Evolutionary conservation across 345 rosid species (phyloP).

Genomic region (Gossypium anomalum): DNA sequence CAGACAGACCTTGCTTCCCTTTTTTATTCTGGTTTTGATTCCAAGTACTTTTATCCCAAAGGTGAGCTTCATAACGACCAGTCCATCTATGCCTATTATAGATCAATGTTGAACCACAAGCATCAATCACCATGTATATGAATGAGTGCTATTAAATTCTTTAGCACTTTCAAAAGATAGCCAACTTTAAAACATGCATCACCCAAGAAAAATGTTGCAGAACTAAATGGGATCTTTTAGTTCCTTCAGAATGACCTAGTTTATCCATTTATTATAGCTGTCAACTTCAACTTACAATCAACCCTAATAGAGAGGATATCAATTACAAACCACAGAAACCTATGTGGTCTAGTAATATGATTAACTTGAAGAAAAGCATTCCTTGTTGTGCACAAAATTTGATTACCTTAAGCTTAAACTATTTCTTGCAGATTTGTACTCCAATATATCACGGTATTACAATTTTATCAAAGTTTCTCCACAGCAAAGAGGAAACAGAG

Average conservation of each 20-base stretch:
- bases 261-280: background rate
- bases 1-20: constrained; percentile 84
- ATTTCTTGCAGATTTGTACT: background rate
- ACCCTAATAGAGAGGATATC: background rate
- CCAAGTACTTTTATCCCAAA: constrained; percentile 99
- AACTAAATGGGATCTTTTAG: background rate
- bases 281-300: background rate
- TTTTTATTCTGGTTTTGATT: constrained; percentile 98
- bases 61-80: constrained; percentile 99
- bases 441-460: background rate
- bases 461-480: background rate
- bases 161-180: constrained; percentile 7
- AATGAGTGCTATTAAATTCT: constrained; percentile 9
- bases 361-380: background rate
- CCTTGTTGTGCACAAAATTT: background rate
- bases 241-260: background rate
- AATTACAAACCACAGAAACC: background rate
- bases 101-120: constrained; percentile 6
- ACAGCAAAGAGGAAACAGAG: background rate
- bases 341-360: background rate
- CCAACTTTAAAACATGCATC: background rate
- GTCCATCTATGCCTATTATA: constrained; percentile 93
- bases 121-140: constrained; percentile 9
- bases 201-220: background rate
- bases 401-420: background rate